phyloP scores from a whole-genome alignment of 345 rosid genomes.

The Lepidium sativum region DNA sequence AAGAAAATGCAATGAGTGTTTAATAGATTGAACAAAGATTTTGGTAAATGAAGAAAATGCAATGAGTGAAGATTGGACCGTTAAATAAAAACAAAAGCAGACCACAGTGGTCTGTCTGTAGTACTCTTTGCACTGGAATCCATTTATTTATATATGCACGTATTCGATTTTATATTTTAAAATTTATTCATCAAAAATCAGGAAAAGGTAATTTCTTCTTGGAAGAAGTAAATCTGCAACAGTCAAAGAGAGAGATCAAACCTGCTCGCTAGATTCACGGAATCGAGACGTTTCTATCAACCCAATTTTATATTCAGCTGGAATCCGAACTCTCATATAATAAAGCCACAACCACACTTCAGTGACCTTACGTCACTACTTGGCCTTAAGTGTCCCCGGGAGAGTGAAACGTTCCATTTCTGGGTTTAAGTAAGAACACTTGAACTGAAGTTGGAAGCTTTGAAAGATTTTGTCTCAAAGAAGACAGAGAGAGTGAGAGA shows the following conservation, averaged over 20 bases:
- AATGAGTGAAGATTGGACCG: constrained; percentile 22
- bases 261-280: constrained; percentile 23
- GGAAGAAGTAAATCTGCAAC: constrained; percentile 27
- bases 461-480: background rate
- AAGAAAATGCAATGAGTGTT: no score
- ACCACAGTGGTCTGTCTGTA: constrained; percentile 13
- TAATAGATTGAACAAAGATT: no score
- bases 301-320: constrained; percentile 14
- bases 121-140: constrained; percentile 16
- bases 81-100: constrained; percentile 22
- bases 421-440: constrained; percentile 12
- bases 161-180: background rate
- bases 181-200: background rate
- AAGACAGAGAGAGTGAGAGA: background rate
- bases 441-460: background rate
- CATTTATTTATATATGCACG: background rate
- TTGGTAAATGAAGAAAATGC: background rate
- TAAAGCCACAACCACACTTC: constrained; percentile 14
- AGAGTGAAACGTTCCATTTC: constrained; percentile 20
- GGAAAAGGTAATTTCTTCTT: background rate
- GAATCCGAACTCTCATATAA: constrained; percentile 23
- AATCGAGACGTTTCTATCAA: constrained; percentile 27
- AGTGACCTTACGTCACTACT: background rate
- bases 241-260: constrained; percentile 14
- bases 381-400: background rate